Percentiles rank a stretch among this genome's conserved stretches.
phyloP scores from a whole-genome alignment of 768 basidiomycete genomes.

The Hericium erinaceus region DNA sequence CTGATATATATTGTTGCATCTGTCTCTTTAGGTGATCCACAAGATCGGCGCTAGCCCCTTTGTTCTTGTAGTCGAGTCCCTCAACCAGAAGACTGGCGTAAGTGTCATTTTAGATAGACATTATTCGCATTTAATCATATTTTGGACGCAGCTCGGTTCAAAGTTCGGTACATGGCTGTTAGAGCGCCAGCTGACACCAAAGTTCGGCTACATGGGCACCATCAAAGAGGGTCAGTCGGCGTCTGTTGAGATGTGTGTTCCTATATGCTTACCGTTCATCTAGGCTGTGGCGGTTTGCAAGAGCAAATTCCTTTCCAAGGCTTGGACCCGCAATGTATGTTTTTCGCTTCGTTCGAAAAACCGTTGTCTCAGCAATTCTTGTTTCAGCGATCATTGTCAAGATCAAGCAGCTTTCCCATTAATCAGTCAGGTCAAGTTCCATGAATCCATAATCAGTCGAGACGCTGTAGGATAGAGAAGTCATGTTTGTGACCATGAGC shows the following conservation, averaged over 20 bases:
- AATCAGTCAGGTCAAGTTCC: slow-evolving; percentile 4
- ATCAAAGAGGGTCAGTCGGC: slow-evolving; percentile 45
- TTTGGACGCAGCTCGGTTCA: slow-evolving; percentile 49
- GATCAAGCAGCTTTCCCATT: slow-evolving; percentile 27
- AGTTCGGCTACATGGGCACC: slow-evolving; percentile 74
- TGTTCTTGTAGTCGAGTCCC: slow-evolving; percentile 77
- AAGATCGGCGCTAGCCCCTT: slow-evolving; percentile 70
- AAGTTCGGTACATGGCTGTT: slow-evolving; percentile 83
- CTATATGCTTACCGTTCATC: slow-evolving; percentile 2
- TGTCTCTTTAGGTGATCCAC: slow-evolving; percentile 35
- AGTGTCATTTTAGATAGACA: neutral
- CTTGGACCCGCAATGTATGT: slow-evolving; percentile 69
- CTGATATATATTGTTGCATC: neutral
- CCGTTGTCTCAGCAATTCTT: neutral
- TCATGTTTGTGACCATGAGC: no score
- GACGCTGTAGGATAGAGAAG: neutral
- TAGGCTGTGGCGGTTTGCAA: slow-evolving; percentile 63
- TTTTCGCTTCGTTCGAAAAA: neutral
- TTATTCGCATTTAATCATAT: neutral
- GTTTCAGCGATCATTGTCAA: slow-evolving; percentile 34
- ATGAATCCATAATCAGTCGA: slow-evolving; percentile 2
- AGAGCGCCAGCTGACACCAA: slow-evolving; percentile 72
- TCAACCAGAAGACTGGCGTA: slow-evolving; percentile 85
- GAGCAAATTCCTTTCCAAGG: slow-evolving; percentile 81
- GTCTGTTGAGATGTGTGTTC: neutral